Conservation (phyloP, 2,329 filamentous ascomycete species). For the Colletotrichum sp. region DNA sequence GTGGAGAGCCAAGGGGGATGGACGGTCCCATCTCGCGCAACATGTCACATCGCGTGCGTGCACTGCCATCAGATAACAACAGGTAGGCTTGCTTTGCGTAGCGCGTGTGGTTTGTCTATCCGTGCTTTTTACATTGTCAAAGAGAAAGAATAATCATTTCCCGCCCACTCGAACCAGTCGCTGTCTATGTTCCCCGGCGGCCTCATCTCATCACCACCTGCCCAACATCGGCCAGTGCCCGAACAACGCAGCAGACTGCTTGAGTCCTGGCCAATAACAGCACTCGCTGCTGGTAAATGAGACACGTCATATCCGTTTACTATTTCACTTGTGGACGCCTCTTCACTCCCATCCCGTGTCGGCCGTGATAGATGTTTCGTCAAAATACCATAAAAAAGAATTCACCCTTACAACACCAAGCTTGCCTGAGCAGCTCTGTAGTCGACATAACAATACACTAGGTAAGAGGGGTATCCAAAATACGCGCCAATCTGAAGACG, state of each 20-base stretch:
- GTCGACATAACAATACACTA: neutral
- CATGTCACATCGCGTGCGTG: neutral
- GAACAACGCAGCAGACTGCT: neutral
- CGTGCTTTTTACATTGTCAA: neutral
- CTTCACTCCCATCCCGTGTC: neutral
- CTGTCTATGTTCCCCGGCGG: neutral
- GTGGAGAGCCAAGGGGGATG: neutral
- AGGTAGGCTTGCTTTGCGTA: neutral
- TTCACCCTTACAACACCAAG: neutral
- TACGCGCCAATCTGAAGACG: neutral
- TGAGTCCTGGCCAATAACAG: neutral
- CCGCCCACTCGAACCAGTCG: neutral
- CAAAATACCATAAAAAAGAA: neutral
- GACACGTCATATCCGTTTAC: neutral
- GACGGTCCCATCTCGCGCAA: neutral
- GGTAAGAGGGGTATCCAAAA: slow-evolving; percentile 11
- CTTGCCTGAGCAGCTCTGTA: neutral
- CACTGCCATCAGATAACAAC: neutral
- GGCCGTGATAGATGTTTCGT: neutral
- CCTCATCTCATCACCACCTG: neutral
- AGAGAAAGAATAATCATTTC: neutral
- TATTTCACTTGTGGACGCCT: neutral
- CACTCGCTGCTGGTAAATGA: neutral
- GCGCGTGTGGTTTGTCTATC: neutral
- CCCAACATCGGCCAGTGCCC: neutral